Base-by-base conservation (phyloP, 129 eudicot genomes). In the Ambrosia artemisiifolia region DNA sequence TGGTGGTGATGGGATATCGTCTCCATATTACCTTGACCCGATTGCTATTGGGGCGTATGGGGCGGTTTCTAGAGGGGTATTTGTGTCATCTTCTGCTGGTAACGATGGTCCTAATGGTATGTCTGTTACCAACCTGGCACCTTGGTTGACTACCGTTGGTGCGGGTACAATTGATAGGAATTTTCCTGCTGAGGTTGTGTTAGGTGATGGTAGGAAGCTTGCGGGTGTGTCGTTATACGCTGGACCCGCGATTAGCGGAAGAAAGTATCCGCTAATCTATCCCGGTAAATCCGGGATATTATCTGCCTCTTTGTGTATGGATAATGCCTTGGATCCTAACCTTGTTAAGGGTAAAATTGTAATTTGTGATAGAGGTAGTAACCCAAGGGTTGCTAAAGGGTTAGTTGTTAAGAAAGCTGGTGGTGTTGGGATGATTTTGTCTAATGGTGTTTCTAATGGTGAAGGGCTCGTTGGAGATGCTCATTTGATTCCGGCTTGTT, bases 21-120 rank as follows among this genome's bases (percentile, higher is more conserved):
- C 97, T 0, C 97, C 97, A 1, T 91, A 91, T 44, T 91, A 91
- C 54, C 85, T 91, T 7, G 97, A 91, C 76, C 97, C 97, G 1
- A 91, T 91, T 65, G 97, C 97, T 0, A 91, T 91, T 20, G 97
- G 97, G 13, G 80, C 97, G 0, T 91, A 88, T 47, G 97, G 97
- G 4, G 97, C 97, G 3, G 92, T 84, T 53, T 76, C 97, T 0
- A 67, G 97, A 56, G 97, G 97, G 0, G 83, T 91, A 8, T 91
- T 91, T 46, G 97, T 91, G 3, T 83, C 97, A 0, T 91, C 97
- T 13, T 88, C 96, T 0, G 97, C 97, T 0, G 97, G 97, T 10
- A 91, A 91, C 59, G 97, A 91, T 20, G 97, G 97, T 4, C 97
- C 97, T 2, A 91, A 88, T 18, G 91, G 88, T 13, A 85, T 91